Evolutionary conservation across 1,139 yeast species (phyloP).

Genomic region (Komagataea norvegica): DNA sequence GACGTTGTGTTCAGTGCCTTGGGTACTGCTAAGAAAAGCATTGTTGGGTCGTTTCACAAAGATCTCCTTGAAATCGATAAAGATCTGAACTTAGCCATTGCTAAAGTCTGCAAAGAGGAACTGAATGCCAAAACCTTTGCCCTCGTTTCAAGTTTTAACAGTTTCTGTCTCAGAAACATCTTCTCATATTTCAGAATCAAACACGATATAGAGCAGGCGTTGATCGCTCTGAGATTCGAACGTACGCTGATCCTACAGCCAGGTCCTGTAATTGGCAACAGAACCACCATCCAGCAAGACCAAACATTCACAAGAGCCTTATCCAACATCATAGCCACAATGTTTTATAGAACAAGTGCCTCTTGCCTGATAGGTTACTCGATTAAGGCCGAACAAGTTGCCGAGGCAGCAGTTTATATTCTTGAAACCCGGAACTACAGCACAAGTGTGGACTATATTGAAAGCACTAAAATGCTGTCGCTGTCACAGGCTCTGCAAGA

Average conservation of each 20-base stretch:
- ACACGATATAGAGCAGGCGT: constrained; percentile 20
- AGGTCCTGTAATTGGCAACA: constrained; percentile 30
- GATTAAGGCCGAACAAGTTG: constrained; percentile 18
- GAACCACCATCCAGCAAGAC: constrained; percentile 7
- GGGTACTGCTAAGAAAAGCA: too few relatives aligned
- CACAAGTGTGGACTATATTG: constrained; percentile 2
- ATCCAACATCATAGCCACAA: constrained; percentile 11
- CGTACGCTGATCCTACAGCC: constrained; percentile 28
- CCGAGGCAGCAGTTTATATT: constrained; percentile 14
- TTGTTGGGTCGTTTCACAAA: too few relatives aligned
- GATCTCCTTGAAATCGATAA: constrained; percentile 11
- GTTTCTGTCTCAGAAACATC: constrained; percentile 19
- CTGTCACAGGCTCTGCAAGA: constrained; percentile 7
- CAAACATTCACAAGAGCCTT: constrained; percentile 7
- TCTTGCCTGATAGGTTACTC: constrained; percentile 15
- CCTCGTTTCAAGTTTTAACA: constrained; percentile 29
- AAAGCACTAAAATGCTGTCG: constrained; percentile 10
- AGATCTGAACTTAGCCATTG: constrained; percentile 14
- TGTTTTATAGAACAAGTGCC: constrained; percentile 13
- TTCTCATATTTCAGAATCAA: constrained; percentile 29
- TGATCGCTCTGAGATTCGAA: constrained; percentile 18
- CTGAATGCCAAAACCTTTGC: constrained; percentile 13
- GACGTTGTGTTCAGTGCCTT: constrained; percentile 17
- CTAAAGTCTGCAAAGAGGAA: constrained; percentile 11
- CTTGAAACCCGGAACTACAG: constrained; percentile 11